These are phyloP conservation scores for Dujonia santamariae DNA, from an alignment of 1,139 yeast genomes.

Conservation along the genomic window DNA sequence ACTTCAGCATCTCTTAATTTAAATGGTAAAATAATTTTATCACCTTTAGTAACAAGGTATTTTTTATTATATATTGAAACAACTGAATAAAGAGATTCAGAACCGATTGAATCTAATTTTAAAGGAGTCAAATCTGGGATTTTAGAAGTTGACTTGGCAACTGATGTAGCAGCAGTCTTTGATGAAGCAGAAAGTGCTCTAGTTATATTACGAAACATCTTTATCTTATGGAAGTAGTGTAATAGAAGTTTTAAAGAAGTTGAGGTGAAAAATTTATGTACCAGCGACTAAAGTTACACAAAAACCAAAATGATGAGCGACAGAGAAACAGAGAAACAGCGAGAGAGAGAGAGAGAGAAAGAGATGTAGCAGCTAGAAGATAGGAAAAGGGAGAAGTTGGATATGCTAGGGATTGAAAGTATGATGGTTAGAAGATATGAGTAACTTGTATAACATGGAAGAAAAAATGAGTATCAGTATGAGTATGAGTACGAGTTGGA, in stretches of 20 bases:
- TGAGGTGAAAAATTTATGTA: slow-evolving; percentile 4
- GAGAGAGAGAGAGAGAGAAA: slow-evolving; percentile 2
- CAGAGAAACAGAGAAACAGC: slow-evolving; percentile 3
- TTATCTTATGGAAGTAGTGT: slow-evolving; percentile 1
- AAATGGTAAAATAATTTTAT: slow-evolving; percentile 74
- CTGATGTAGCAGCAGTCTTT: slow-evolving; percentile 6
- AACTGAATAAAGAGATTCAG: slow-evolving; percentile 66
- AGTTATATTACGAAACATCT: slow-evolving; percentile 1
- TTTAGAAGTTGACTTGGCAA: slow-evolving; percentile 5
- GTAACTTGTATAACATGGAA: no score
- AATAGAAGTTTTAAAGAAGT: neutral
- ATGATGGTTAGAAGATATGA: no score
- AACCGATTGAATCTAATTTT: slow-evolving; percentile 56
- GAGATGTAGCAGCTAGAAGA: neutral
- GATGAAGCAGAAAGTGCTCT: slow-evolving; percentile 1
- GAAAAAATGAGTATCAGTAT: no score
- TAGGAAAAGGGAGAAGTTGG: slow-evolving; percentile 2
- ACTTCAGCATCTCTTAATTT: slow-evolving; percentile 70
- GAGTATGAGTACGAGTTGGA: no score
- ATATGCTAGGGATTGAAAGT: neutral
- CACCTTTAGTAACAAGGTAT: slow-evolving; percentile 89
- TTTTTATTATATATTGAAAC: slow-evolving; percentile 81
- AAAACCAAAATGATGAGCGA: no score
- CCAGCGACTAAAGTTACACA: no score
- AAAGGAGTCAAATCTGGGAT: slow-evolving; percentile 37